Percentiles rank a stretch among this genome's conserved stretches.
Evolutionary conservation across 192 early-diverging fungal species (phyloP).

Genomic region (Linnemannia hyalina): DNA sequence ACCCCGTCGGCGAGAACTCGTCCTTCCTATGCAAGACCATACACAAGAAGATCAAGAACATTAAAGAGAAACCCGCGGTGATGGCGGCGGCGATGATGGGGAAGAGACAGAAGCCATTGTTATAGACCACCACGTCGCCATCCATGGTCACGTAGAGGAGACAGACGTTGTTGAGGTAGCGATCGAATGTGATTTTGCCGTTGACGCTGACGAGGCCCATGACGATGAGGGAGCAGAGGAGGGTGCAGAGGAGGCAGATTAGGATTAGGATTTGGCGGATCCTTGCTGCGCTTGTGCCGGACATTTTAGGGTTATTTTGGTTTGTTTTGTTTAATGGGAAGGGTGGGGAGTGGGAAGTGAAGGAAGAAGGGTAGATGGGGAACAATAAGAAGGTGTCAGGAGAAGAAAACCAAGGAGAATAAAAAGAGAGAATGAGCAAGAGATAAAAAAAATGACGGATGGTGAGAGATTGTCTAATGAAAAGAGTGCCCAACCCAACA

Average conservation of each 20-base stretch:
- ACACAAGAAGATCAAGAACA: constrained; percentile 12
- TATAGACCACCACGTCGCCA: constrained; percentile 7
- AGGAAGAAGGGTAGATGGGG: no score
- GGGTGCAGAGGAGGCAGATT: neutral
- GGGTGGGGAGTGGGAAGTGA: neutral
- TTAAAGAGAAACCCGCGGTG: constrained; percentile 3
- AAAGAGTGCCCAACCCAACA: neutral
- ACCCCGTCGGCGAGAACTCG: neutral
- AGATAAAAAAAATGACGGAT: neutral
- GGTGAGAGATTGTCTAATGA: neutral
- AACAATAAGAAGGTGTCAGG: neutral
- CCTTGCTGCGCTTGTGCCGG: constrained; percentile 5
- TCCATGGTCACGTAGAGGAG: constrained; percentile 28
- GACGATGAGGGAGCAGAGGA: constrained; percentile 19
- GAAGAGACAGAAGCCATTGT: constrained; percentile 40
- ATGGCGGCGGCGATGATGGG: constrained; percentile 38
- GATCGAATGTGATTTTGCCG: constrained; percentile 9
- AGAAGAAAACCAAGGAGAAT: neutral
- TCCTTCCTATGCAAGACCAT: neutral
- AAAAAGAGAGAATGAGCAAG: neutral
- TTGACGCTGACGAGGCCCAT: constrained; percentile 34
- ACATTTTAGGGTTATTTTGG: neutral
- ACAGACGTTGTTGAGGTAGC: neutral
- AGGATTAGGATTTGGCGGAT: constrained; percentile 20
- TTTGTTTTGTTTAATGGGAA: neutral